phyloP scores from a whole-genome alignment of 768 basidiomycete species.

The Cystofilobasidium ferigula region DNA sequence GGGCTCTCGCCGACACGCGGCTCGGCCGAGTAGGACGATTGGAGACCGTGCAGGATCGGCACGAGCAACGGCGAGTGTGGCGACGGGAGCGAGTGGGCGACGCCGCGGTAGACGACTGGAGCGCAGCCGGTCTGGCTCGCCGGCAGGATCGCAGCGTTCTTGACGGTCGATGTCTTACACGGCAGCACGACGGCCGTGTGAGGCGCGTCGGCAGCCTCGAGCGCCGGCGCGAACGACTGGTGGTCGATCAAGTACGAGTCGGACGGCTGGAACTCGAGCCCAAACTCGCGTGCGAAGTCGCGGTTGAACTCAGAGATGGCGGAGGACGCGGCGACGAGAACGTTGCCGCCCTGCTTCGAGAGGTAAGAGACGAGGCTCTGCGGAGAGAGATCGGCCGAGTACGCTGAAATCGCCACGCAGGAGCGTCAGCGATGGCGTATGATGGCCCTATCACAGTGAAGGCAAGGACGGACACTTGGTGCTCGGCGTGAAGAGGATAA shows the following conservation, averaged over 20 bases:
- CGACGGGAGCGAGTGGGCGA: conserved; percentile 28
- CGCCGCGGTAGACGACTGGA: conserved; percentile 24
- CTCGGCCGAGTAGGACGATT: conserved; percentile 36
- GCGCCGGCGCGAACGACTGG: conserved; percentile 62
- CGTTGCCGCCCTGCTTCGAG: conserved; percentile 48
- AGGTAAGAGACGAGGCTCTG: conserved; percentile 66
- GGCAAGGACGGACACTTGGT: conserved; percentile 58
- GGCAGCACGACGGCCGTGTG: conserved; percentile 28
- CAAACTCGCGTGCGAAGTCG: conserved; percentile 84
- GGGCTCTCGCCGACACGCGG: conserved; percentile 19
- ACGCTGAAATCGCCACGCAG: conserved; percentile 46
- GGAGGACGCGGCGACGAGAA: conserved; percentile 69
- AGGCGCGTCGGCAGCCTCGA: conserved; percentile 3
- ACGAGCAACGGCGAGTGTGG: conserved; percentile 53
- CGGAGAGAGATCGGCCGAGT: conserved; percentile 64
- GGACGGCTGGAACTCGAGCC: conserved; percentile 73
- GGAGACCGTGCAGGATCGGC: conserved; percentile 66
- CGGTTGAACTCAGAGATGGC: conserved; percentile 48
- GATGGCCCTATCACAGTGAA: not conserved
- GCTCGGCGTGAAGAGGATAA: conserved; percentile 75
- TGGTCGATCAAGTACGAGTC: conserved; percentile 75
- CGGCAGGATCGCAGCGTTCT: conserved; percentile 41
- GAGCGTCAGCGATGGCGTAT: not conserved
- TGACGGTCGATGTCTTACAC: conserved; percentile 51
- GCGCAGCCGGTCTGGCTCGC: not conserved